phyloP scores from a whole-genome alignment of 306 rosid species.

The Senna siamea region DNA sequence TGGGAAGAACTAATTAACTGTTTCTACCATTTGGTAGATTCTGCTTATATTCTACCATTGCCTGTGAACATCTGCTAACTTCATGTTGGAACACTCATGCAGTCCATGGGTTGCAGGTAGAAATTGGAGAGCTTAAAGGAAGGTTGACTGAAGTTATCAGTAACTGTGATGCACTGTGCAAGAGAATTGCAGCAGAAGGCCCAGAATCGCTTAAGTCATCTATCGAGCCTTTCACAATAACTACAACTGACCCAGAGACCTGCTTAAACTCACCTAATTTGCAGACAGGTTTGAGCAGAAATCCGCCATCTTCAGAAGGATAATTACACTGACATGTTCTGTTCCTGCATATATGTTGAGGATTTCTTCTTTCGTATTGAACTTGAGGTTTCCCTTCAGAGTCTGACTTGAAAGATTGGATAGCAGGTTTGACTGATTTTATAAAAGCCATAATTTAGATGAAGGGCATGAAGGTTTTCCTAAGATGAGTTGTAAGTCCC shows the following conservation, averaged over 20 bases:
- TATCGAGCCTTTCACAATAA: conserved; percentile 57
- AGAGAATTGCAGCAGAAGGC: conserved; percentile 70
- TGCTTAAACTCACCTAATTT: conserved; percentile 39
- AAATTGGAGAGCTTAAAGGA: conserved; percentile 92
- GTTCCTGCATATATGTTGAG: conserved; percentile 39
- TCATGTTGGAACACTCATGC: conserved; percentile 34
- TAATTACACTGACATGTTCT: conserved; percentile 50
- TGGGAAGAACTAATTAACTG: conserved; percentile 14
- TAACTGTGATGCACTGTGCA: conserved; percentile 85
- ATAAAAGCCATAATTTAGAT: conserved; percentile 28
- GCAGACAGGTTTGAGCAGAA: conserved; percentile 38
- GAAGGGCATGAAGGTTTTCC: conserved; percentile 28
- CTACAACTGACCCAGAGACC: conserved; percentile 35
- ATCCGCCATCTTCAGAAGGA: conserved; percentile 50
- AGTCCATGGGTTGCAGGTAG: conserved; percentile 89
- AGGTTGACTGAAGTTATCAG: conserved; percentile 91
- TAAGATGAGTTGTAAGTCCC: conserved; percentile 24
- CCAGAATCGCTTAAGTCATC: conserved; percentile 79
- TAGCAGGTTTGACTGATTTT: conserved; percentile 35
- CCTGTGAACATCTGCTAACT: conserved; percentile 34
- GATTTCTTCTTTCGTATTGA: conserved; percentile 41
- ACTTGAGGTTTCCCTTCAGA: conserved; percentile 34
- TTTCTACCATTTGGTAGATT: not conserved
- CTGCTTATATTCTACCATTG: conserved; percentile 2
- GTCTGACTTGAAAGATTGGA: conserved; percentile 36